A percentile compares a stretch with the other conserved stretches of the same genome.
Evolutionary conservation across 2,329 filamentous ascomycete species (phyloP).

Genomic region (Clarireedia hainanense): DNA sequence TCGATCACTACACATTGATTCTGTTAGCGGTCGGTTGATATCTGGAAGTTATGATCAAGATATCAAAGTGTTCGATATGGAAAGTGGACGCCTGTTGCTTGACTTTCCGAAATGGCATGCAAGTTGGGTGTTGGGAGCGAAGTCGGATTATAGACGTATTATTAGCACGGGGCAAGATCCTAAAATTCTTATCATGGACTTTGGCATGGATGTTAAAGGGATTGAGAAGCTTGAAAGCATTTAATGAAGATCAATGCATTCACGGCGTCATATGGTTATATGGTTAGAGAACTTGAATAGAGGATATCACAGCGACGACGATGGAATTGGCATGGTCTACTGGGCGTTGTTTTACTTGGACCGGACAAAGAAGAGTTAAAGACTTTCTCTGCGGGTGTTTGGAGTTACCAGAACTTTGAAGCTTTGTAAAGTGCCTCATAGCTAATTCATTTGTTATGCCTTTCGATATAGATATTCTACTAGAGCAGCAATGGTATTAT

Average conservation of each 20-base stretch:
- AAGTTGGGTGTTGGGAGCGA: constrained; percentile 93
- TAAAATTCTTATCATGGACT: constrained; percentile 89
- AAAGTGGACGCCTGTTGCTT: constrained; percentile 67
- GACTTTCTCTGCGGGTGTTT: neutral
- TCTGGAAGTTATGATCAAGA: constrained; percentile 93
- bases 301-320: neutral
- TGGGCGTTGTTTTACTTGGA: neutral
- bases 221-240: constrained; percentile 35
- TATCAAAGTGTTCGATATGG: constrained; percentile 89
- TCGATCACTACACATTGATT: constrained; percentile 84
- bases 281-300: neutral
- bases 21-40: constrained; percentile 74
- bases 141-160: constrained; percentile 90
- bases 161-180: constrained; percentile 93
- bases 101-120: constrained; percentile 92
- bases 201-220: constrained; percentile 55
- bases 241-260: neutral
- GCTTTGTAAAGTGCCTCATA: too few species aligned
- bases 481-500: too few species aligned
- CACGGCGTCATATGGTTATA: neutral
- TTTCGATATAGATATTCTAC: too few species aligned
- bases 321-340: neutral
- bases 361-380: neutral
- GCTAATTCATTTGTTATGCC: too few species aligned
- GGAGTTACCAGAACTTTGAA: too few species aligned